Evolutionary conservation across 1,139 yeast species (phyloP).

Genomic region (Geotrichum histeridarum): DNA sequence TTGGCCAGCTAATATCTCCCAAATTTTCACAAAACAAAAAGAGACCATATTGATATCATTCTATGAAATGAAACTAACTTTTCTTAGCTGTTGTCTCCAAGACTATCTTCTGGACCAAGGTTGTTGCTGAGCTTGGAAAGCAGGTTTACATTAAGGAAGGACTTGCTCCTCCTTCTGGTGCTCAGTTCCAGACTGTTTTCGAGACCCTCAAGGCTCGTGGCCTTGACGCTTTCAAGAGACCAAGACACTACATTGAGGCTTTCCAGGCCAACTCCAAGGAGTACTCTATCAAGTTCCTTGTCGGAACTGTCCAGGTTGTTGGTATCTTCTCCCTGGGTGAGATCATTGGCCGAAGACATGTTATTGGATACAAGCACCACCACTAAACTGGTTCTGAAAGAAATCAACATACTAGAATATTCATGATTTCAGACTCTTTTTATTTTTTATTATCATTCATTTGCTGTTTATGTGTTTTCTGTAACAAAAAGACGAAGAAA

Average conservation of each 20-base stretch:
- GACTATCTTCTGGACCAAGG: slow-evolving; percentile 77
- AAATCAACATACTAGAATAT: not conserved
- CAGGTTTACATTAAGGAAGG: slow-evolving; percentile 89
- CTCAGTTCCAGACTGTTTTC: slow-evolving; percentile 77
- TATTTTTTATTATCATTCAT: slow-evolving; percentile 5
- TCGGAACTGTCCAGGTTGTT: slow-evolving; percentile 74
- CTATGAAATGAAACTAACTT: not conserved
- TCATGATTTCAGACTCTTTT: not conserved
- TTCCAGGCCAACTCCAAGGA: slow-evolving; percentile 52
- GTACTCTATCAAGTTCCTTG: slow-evolving; percentile 61
- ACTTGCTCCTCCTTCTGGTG: slow-evolving; percentile 79
- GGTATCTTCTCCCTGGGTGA: slow-evolving; percentile 96
- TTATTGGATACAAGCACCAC: slow-evolving; percentile 64
- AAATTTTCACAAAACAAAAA: not conserved
- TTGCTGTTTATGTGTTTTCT: not conserved
- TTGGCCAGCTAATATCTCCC: slow-evolving; percentile 13
- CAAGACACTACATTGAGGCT: slow-evolving; percentile 26
- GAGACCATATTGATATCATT: not conserved
- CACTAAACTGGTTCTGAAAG: slow-evolving; percentile 1
- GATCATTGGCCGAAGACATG: slow-evolving; percentile 88
- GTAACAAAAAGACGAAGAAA: slow-evolving; percentile 1
- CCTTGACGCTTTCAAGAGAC: slow-evolving; percentile 48
- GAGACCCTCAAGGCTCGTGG: slow-evolving; percentile 46
- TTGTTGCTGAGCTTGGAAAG: slow-evolving; percentile 80
- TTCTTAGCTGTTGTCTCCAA: slow-evolving; percentile 25